These are phyloP conservation scores for Volvox reticuliferus DNA, from an alignment of 139 green algal genomes.

Conservation along the genomic window DNA sequence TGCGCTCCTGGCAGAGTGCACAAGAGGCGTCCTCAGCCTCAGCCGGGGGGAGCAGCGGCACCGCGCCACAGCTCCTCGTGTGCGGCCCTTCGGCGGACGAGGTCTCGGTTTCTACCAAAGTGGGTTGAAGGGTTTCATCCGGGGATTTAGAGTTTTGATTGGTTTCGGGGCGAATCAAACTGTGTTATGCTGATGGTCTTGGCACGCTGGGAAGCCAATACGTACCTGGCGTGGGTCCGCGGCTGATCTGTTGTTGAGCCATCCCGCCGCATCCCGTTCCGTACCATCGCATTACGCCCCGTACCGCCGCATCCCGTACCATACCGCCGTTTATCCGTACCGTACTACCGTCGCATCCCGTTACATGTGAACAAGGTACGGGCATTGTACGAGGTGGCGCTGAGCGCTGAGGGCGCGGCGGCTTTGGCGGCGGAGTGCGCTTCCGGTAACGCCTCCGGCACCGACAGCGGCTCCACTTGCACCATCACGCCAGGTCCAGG, in stretches of 20 bases:
- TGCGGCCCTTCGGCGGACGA: conserved; percentile 5
- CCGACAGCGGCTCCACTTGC: not conserved
- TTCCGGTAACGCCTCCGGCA: not conserved
- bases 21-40: not conserved
- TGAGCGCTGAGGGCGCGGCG: not conserved
- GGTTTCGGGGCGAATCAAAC: too few species aligned
- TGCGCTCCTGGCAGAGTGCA: conserved; percentile 15
- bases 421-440: not conserved
- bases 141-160: not conserved
- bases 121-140: not conserved
- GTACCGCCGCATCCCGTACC: too few species aligned
- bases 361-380: not conserved
- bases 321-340: not conserved
- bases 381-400: conserved; percentile 22
- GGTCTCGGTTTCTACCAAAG: conserved; percentile 21
- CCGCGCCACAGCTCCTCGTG: not conserved
- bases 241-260: too few species aligned
- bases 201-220: too few species aligned
- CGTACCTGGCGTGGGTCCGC: too few species aligned
- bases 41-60: not conserved
- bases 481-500: not conserved
- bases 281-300: not conserved
- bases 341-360: not conserved
- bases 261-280: too few species aligned
- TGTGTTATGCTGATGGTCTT: too few species aligned